Evolutionary conservation across 2,329 filamentous ascomycete species (phyloP), one percentile per base, ranked within the genome.

Genomic region (Penicillium sp.): DNA sequence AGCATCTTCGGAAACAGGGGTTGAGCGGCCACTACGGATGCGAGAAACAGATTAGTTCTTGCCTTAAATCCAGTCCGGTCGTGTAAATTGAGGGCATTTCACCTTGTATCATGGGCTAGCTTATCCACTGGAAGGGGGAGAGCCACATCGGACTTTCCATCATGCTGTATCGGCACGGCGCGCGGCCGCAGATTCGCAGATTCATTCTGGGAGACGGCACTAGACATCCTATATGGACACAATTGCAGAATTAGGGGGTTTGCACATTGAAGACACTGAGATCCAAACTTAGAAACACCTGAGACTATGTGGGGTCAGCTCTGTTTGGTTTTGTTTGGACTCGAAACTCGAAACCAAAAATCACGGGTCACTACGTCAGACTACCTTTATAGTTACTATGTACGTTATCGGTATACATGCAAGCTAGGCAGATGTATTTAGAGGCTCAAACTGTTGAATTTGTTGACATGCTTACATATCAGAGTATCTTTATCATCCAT

Each of bases 1-100:
- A 12, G 94, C 94, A 82, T 97, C 93, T 67, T 88, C 83, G 53
- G 93, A 87, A 48, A 96, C 77, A 43, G 93, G 92, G 4, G 93
- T 96, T 15, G 91, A 92, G 58, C 85, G 85, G 59, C 91, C 91
- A 76, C 91, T 96, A 36, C 25, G 49, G 50, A 15, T 38, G n/a
- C n/a, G 35, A 38, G 21, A 15, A 19, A 23, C 6, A 43, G 43
- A 41, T 62, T 35, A 59, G 53, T 42, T 50, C 56, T 49, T 55
- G 44, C 17, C 8, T 21, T 42, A 19, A 17, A 39, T 17, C 13
- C 10, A 31, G 19, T 35, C 6, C 29, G n/a, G 49, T 12, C 4
- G 10, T 19, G 17, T 12, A 25, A 35, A 6, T 33, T 3, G 17
- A 29, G 29, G 29, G 25, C 15, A 9, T 36, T 43, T 13, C 56